These are phyloP conservation scores for Hypoxylon trugodes DNA, from an alignment of 495 filamentous ascomycete genomes.

Conservation along the genomic window DNA sequence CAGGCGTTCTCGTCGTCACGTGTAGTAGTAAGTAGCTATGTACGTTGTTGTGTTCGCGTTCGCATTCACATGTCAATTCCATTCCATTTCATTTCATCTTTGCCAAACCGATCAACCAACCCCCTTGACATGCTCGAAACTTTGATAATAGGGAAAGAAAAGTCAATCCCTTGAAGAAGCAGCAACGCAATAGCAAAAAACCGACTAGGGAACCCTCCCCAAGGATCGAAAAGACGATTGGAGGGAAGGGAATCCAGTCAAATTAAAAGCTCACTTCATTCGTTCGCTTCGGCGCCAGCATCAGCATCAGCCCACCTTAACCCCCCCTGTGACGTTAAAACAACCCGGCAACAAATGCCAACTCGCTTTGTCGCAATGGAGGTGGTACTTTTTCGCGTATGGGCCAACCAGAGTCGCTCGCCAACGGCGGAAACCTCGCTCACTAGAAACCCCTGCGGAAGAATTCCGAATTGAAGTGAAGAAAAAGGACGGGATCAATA, in stretches of 20 bases:
- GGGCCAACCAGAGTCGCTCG: neutral
- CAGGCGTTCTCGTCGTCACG: neutral
- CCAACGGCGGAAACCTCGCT: slow-evolving; percentile 2
- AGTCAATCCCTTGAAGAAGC: neutral
- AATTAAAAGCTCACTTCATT: slow-evolving; percentile 11
- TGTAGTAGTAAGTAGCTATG: neutral
- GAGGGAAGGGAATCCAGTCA: slow-evolving; percentile 1
- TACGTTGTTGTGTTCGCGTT: no score
- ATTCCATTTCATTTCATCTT: no score
- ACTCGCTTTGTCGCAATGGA: slow-evolving; percentile 11
- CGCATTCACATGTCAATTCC: neutral
- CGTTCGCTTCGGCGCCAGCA: slow-evolving; percentile 8
- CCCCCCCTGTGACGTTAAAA: neutral
- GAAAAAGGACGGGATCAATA: slow-evolving; percentile 22
- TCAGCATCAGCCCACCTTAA: slow-evolving; percentile 7
- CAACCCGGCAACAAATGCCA: slow-evolving; percentile 5
- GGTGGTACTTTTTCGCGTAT: neutral
- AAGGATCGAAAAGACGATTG: slow-evolving; percentile 17
- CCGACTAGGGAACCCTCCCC: no score
- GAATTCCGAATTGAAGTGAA: slow-evolving; percentile 32
- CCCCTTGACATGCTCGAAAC: slow-evolving; percentile 12
- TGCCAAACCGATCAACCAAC: no score
- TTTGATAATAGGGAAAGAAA: neutral
- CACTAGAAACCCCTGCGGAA: slow-evolving; percentile 16
- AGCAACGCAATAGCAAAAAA: slow-evolving; percentile 9